These are phyloP conservation scores for Lactifluus rugatus DNA, from an alignment of 768 basidiomycete species.

Conservation along the genomic window DNA sequence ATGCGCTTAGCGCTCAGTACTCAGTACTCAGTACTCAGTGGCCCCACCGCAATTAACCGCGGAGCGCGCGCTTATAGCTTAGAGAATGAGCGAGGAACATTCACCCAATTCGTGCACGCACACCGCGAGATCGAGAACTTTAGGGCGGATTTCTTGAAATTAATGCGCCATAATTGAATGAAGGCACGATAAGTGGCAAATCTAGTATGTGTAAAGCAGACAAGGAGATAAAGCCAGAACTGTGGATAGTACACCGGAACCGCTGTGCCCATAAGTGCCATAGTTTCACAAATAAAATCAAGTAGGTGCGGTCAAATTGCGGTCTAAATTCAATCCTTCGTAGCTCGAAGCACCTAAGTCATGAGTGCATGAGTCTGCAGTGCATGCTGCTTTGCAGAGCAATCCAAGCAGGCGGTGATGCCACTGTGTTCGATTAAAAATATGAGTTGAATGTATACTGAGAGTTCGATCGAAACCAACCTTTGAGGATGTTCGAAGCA, in stretches of 20 bases:
- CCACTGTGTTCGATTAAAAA: not conserved
- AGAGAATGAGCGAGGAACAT: too few species aligned
- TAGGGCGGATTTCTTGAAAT: not conserved
- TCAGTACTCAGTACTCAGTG: too few species aligned
- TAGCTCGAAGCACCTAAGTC: not conserved
- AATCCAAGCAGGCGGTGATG: conserved; percentile 8
- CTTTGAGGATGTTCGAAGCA: conserved; percentile 35
- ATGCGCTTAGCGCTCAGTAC: too few species aligned
- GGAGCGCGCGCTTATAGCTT: too few species aligned
- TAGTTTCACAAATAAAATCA: not conserved
- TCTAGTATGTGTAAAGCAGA: not conserved
- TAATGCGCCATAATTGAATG: not conserved
- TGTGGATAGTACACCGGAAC: not conserved
- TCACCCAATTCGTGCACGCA: too few species aligned
- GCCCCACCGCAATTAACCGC: too few species aligned
- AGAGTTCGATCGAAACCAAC: conserved; percentile 23
- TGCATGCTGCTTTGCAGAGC: not conserved
- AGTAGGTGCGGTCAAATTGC: not conserved
- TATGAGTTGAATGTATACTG: not conserved
- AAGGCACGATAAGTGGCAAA: not conserved
- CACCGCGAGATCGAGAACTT: too few species aligned
- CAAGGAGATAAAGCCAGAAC: not conserved
- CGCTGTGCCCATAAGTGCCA: not conserved
- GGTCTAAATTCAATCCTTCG: not conserved
- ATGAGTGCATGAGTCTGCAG: not conserved